These are phyloP conservation scores for Verticillium albo-atrum DNA, from an alignment of 2,329 filamentous ascomycete species.

Conservation along the genomic window DNA sequence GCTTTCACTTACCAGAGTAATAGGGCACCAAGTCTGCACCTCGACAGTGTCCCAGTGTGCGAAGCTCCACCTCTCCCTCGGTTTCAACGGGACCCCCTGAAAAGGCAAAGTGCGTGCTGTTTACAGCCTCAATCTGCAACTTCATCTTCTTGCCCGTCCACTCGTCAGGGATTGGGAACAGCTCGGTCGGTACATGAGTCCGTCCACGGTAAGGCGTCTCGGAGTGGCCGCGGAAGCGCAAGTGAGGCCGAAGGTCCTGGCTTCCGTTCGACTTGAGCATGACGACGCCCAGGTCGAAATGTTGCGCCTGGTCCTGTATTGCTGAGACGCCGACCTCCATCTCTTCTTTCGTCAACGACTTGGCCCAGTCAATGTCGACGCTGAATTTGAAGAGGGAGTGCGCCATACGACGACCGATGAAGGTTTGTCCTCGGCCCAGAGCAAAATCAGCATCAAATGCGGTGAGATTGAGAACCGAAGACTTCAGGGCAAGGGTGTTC, in stretches of 20 bases:
- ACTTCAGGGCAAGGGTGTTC: slow-evolving; percentile 23
- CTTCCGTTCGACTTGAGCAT: slow-evolving; percentile 16
- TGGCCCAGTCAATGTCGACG: slow-evolving; percentile 37
- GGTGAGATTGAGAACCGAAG: slow-evolving; percentile 15
- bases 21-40: slow-evolving; percentile 11
- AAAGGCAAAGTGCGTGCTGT: slow-evolving; percentile 10
- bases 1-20: slow-evolving; percentile 12
- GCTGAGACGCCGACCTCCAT: slow-evolving; percentile 46
- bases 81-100: slow-evolving; percentile 1
- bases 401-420: slow-evolving; percentile 50
- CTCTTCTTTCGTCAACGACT: slow-evolving; percentile 29
- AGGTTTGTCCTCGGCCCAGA: slow-evolving; percentile 22
- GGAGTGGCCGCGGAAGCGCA: slow-evolving; percentile 13
- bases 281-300: slow-evolving; percentile 41
- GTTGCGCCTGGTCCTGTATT: slow-evolving; percentile 50
- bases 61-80: background rate
- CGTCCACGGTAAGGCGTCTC: slow-evolving; percentile 9
- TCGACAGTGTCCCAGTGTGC: slow-evolving; percentile 8
- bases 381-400: slow-evolving; percentile 49
- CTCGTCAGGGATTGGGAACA: slow-evolving; percentile 1
- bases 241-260: slow-evolving; percentile 1
- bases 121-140: slow-evolving; percentile 8
- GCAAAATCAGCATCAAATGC: slow-evolving; percentile 33
- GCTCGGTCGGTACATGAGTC: background rate
- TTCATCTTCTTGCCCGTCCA: slow-evolving; percentile 6